Conservation (phyloP, 345 rosid species). For the Bruguiera sexangula region DNA sequence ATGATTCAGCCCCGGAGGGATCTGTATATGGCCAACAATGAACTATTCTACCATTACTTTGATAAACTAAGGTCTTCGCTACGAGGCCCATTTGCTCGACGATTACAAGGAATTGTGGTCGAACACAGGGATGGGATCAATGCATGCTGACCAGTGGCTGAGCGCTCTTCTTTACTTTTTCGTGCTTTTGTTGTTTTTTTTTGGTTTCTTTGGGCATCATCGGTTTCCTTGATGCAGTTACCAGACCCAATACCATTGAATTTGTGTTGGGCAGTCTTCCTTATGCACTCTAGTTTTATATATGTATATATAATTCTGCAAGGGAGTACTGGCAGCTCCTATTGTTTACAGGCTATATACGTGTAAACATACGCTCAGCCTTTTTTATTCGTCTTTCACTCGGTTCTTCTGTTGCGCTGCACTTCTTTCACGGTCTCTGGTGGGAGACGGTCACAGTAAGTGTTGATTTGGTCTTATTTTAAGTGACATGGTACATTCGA, state of each 20-base stretch:
- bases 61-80: conserved; percentile 80
- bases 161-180: conserved; percentile 8
- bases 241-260: conserved; percentile 19
- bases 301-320: too few relatives aligned
- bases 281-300: conserved; percentile 14
- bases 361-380: too few relatives aligned
- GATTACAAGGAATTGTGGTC: conserved; percentile 81
- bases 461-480: too few relatives aligned
- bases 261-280: conserved; percentile 7
- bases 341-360: too few relatives aligned
- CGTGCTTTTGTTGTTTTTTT: neutral
- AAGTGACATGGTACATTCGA: too few relatives aligned
- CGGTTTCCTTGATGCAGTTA: conserved; percentile 18
- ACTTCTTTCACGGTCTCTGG: too few relatives aligned
- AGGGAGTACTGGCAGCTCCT: too few relatives aligned
- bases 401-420: too few relatives aligned
- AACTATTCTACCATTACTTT: conserved; percentile 76
- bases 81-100: conserved; percentile 78
- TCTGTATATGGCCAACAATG: conserved; percentile 75
- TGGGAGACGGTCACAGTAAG: too few relatives aligned
- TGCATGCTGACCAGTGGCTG: conserved; percentile 58
- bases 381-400: too few relatives aligned
- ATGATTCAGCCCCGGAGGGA: conserved; percentile 70
- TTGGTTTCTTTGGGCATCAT: neutral
- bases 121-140: conserved; percentile 72